Evolutionary conservation across 2,329 filamentous ascomycete genomes (phyloP).

Genomic region (Alternaria infectoria): DNA sequence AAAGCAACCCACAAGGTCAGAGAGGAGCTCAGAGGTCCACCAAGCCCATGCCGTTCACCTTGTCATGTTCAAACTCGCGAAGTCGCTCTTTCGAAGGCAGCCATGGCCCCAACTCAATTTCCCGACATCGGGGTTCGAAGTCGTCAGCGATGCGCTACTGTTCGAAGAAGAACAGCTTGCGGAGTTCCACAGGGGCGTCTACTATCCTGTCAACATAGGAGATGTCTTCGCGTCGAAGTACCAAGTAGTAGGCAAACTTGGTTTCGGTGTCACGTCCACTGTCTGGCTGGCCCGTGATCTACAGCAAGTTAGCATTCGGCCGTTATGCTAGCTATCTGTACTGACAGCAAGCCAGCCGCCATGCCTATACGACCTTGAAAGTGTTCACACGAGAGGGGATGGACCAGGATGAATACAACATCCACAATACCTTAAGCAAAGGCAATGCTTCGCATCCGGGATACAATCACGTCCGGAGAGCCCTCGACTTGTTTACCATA

Average conservation of each 20-base stretch:
- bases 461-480: conserved; percentile 35
- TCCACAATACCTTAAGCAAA: conserved; percentile 13
- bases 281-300: conserved; percentile 23
- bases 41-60: rapidly evolving
- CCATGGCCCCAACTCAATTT: conserved; percentile 19
- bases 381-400: conserved; percentile 8
- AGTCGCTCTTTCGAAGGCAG: conserved; percentile 13
- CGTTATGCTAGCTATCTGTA: conserved; percentile 1
- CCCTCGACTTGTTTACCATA: conserved; percentile 42
- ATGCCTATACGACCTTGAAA: conserved; percentile 15
- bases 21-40: neutral
- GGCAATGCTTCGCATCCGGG: conserved; percentile 34
- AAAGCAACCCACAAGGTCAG: neutral
- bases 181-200: conserved; percentile 1
- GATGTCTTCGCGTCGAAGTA: conserved; percentile 18
- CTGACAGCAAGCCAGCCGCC: conserved; percentile 2
- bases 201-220: conserved; percentile 20
- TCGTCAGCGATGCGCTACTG: conserved; percentile 10
- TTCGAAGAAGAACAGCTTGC: conserved; percentile 18
- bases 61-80: conserved; percentile 12
- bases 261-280: conserved; percentile 15
- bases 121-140: conserved; percentile 15
- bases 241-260: conserved; percentile 23
- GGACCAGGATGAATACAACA: conserved; percentile 10
- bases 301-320: conserved; percentile 4